Evolutionary conservation across 257 asterid genomes (phyloP).

Genomic region (Salvia hispanica): DNA sequence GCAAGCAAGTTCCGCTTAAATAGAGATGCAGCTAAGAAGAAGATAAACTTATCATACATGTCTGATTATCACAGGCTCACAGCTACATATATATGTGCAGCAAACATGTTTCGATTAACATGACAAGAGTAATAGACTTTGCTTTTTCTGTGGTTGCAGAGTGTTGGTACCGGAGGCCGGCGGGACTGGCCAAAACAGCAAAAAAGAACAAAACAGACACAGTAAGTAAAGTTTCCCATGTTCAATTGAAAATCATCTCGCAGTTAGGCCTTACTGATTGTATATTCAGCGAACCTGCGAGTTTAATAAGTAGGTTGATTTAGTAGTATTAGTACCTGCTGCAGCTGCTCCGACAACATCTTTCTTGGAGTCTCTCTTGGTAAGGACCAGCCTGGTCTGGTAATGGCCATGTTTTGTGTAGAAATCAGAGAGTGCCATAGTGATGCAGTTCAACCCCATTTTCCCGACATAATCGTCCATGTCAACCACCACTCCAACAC

Average conservation of each 20-base stretch:
- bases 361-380: slow-evolving; percentile 38
- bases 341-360: slow-evolving; percentile 54
- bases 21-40: no score
- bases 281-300: no score
- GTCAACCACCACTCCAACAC: slow-evolving; percentile 55
- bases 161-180: background rate
- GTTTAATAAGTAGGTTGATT: no score
- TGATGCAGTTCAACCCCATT: slow-evolving; percentile 48
- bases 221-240: background rate
- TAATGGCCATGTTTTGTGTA: slow-evolving; percentile 36
- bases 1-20: no score
- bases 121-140: background rate
- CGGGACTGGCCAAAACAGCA: background rate
- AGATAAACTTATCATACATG: no score
- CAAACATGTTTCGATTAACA: no score
- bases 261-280: no score
- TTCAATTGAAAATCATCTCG: background rate
- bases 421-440: slow-evolving; percentile 54
- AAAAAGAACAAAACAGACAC: background rate
- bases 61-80: no score
- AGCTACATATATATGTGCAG: background rate
- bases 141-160: background rate
- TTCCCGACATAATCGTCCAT: slow-evolving; percentile 39
- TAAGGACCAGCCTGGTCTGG: slow-evolving; percentile 41
- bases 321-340: no score